Conservation (phyloP, 371 early-diverging fungal genomes). For the Rhizopus delemar region DNA sequence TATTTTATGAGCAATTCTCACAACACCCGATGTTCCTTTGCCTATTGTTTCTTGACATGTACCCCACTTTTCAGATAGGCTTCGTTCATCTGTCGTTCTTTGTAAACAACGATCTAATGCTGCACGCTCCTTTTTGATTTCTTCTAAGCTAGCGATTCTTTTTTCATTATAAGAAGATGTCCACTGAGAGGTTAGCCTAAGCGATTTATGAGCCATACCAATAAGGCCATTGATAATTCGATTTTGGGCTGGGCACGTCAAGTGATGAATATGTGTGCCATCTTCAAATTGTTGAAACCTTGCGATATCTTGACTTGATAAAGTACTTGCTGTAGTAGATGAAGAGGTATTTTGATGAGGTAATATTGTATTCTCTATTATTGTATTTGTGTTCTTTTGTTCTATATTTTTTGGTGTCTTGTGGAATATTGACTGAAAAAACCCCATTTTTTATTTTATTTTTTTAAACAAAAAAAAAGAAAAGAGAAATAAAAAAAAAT, state of each 20-base stretch:
- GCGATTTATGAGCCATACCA: constrained; percentile 25
- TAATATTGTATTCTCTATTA: not conserved
- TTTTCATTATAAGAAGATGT: constrained; percentile 19
- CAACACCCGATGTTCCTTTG: constrained; percentile 54
- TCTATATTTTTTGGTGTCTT: constrained; percentile 2
- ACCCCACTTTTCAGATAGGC: constrained; percentile 51
- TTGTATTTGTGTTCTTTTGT: not conserved
- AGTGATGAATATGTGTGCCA: constrained; percentile 41
- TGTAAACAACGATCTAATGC: constrained; percentile 27
- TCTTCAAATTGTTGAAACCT: constrained; percentile 39
- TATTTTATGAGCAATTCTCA: constrained; percentile 46
- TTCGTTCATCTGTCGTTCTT: constrained; percentile 17
- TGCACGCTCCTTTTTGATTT: constrained; percentile 33
- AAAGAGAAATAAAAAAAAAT: constrained; percentile 9
- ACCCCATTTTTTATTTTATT: constrained; percentile 28
- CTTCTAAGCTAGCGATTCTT: constrained; percentile 23
- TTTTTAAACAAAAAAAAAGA: constrained; percentile 8
- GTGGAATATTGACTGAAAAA: constrained; percentile 34
- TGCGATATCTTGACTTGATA: not conserved
- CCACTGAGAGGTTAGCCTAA: constrained; percentile 29
- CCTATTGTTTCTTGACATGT: constrained; percentile 54
- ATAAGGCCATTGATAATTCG: constrained; percentile 40
- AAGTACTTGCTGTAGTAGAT: not conserved
- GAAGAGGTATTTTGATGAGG: not conserved
- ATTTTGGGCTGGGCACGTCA: constrained; percentile 32